These are phyloP conservation scores for Euryodendron excelsum DNA, from an alignment of 148 eudicot species.

Conservation along the genomic window DNA sequence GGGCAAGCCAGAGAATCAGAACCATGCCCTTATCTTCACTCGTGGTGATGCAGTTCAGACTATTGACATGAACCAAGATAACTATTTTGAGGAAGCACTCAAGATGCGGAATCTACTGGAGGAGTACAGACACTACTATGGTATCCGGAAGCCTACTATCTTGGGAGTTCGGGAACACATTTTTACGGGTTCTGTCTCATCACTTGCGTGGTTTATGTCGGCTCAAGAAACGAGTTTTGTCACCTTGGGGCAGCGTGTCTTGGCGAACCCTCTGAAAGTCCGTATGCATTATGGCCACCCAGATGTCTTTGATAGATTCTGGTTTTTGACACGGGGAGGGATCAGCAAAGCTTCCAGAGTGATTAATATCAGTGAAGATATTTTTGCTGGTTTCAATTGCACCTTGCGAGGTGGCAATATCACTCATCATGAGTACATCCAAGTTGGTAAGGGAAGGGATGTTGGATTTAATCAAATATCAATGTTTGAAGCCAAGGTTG, in stretches of 20 bases:
- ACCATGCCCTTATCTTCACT: constrained; percentile 80
- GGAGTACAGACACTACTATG: constrained; percentile 59
- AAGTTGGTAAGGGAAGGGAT: constrained; percentile 67
- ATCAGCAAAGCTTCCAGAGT: constrained; percentile 58
- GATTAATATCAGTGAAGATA: constrained; percentile 61
- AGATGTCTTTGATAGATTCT: constrained; percentile 85
- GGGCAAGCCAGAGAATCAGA: constrained; percentile 93
- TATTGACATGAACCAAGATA: constrained; percentile 93
- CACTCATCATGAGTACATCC: constrained; percentile 66
- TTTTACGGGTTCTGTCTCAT: constrained; percentile 82
- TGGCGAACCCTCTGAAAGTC: constrained; percentile 76
- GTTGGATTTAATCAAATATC: constrained; percentile 58
- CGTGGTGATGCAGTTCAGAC: constrained; percentile 93
- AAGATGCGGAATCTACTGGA: constrained; percentile 79
- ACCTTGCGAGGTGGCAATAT: constrained; percentile 53
- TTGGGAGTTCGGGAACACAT: constrained; percentile 88
- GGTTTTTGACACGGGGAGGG: constrained; percentile 83
- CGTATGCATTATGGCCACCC: constrained; percentile 97
- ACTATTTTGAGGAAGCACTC: constrained; percentile 86
- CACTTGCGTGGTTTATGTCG: constrained; percentile 92
- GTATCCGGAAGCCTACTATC: constrained; percentile 73
- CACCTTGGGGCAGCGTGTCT: constrained; percentile 83
- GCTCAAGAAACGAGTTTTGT: constrained; percentile 90
- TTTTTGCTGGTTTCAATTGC: constrained; percentile 64
- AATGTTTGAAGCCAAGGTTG: constrained; percentile 50